A percentile compares a stretch with the other conserved stretches of the same genome.
Conservation (phyloP, 139 green algal species). For the Chlorella sp. region DNA sequence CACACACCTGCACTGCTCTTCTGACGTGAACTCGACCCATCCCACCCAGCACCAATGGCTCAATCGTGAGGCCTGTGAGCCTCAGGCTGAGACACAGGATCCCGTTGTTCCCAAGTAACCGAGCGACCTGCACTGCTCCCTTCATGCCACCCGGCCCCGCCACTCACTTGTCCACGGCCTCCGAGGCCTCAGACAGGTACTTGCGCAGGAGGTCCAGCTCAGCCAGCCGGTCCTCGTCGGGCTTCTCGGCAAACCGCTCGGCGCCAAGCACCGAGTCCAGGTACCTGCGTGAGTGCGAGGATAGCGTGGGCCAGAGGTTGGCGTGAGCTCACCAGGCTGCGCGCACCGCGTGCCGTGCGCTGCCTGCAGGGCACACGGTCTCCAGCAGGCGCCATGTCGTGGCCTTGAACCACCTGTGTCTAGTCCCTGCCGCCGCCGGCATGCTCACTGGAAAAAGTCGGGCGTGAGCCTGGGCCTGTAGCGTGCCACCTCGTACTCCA, state of each 20-base stretch:
- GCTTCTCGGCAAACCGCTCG: slow-evolving; percentile 29
- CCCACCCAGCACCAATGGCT: background rate
- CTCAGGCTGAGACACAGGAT: background rate
- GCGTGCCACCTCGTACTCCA: slow-evolving; percentile 81
- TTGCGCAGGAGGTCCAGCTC: slow-evolving; percentile 82
- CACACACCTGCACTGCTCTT: background rate
- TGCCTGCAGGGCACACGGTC: no score
- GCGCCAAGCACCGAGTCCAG: slow-evolving; percentile 40
- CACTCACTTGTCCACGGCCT: slow-evolving; percentile 63
- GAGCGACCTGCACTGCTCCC: background rate
- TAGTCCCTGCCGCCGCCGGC: no score
- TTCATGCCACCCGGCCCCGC: background rate
- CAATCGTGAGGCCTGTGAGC: background rate
- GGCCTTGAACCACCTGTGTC: background rate
- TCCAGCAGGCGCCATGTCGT: background rate
- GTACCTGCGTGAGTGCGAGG: slow-evolving; percentile 15
- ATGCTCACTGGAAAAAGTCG: slow-evolving; percentile 54
- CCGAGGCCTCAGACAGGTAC: slow-evolving; percentile 58
- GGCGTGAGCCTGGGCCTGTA: slow-evolving; percentile 54
- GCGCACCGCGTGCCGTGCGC: no score
- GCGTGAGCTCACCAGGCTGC: background rate
- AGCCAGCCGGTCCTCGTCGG: slow-evolving; percentile 60
- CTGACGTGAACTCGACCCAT: background rate
- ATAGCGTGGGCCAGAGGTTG: background rate
- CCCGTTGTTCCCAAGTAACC: background rate